These are phyloP conservation scores for Gaillardinia entomophila DNA, from an alignment of 805 yeast genomes.

Conservation along the genomic window DNA sequence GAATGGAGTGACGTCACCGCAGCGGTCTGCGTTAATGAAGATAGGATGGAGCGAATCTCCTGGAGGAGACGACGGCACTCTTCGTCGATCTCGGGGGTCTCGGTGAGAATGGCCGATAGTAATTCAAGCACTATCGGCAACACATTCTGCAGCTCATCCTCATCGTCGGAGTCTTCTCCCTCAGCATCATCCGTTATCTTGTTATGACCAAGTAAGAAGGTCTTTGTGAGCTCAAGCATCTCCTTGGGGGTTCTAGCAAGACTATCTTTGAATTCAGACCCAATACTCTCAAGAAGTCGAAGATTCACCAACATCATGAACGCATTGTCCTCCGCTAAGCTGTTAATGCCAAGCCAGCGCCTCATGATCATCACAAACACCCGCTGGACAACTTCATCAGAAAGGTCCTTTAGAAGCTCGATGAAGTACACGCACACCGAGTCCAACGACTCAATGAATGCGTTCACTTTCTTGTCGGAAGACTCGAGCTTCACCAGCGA, in stretches of 20 bases:
- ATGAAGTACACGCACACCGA: constrained; percentile 19
- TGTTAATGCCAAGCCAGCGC: constrained; percentile 47
- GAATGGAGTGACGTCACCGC: constrained; percentile 20
- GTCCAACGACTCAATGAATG: constrained; percentile 25
- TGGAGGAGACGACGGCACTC: constrained; percentile 20
- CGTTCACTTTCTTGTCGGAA: constrained; percentile 20
- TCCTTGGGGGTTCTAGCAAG: constrained; percentile 53
- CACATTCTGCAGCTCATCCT: constrained; percentile 9
- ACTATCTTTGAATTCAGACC: constrained; percentile 51
- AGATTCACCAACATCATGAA: constrained; percentile 52
- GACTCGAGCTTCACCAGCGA: constrained; percentile 1
- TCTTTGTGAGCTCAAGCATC: constrained; percentile 38
- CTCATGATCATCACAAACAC: constrained; percentile 49
- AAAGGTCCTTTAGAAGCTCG: constrained; percentile 43
- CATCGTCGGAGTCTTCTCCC: constrained; percentile 20
- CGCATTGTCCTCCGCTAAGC: constrained; percentile 33
- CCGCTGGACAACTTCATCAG: constrained; percentile 39
- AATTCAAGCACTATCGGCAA: constrained; percentile 28
- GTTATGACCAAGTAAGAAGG: constrained; percentile 9
- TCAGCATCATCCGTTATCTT: constrained; percentile 7
- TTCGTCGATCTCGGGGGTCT: constrained; percentile 21
- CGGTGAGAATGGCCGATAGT: constrained; percentile 30
- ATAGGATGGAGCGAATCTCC: constrained; percentile 19
- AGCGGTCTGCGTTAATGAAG: constrained; percentile 3
- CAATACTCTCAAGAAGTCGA: constrained; percentile 57